These are phyloP conservation scores for Saprolegnia diclina DNA, from an alignment of 352 stramenopile genomes.

Conservation along the genomic window DNA sequence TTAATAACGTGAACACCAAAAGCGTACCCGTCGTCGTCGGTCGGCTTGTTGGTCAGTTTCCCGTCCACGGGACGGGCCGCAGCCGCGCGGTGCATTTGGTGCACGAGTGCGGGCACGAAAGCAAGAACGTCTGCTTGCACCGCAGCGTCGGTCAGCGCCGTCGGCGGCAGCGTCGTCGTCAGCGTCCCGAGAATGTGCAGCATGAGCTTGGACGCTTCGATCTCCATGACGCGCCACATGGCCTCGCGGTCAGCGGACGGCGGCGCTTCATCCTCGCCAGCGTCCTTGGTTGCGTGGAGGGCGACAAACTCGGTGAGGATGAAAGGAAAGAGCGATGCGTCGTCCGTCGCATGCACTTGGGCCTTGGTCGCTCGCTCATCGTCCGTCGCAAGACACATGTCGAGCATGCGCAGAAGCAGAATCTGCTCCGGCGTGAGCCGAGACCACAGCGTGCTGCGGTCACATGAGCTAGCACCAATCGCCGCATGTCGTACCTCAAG, in stretches of 20 bases:
- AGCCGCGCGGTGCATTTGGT: conserved; percentile 58
- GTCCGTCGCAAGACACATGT: conserved; percentile 28
- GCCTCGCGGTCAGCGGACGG: conserved; percentile 37
- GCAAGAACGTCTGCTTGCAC: conserved; percentile 20
- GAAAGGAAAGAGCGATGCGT: conserved; percentile 23
- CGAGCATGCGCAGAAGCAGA: conserved; percentile 72
- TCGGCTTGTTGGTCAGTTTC: conserved; percentile 28
- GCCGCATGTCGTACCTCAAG: conserved; percentile 39
- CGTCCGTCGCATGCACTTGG: conserved; percentile 14
- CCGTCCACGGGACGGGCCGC: conserved; percentile 25
- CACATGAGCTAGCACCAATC: background rate
- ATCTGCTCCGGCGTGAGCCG: conserved; percentile 74
- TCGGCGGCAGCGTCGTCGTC: conserved; percentile 30
- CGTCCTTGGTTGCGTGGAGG: conserved; percentile 43
- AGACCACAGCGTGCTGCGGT: conserved; percentile 44
- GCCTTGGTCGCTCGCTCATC: conserved; percentile 1
- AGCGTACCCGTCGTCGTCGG: background rate
- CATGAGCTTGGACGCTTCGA: conserved; percentile 68
- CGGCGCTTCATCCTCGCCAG: conserved; percentile 46
- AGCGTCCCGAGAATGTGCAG: conserved; percentile 63
- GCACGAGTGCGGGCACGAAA: conserved; percentile 42
- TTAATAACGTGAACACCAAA: background rate
- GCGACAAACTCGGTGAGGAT: conserved; percentile 57
- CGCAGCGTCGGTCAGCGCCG: background rate
- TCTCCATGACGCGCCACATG: conserved; percentile 71